Conservation (phyloP, 2,329 filamentous ascomycete species). For the Graphilbum fragrans region DNA sequence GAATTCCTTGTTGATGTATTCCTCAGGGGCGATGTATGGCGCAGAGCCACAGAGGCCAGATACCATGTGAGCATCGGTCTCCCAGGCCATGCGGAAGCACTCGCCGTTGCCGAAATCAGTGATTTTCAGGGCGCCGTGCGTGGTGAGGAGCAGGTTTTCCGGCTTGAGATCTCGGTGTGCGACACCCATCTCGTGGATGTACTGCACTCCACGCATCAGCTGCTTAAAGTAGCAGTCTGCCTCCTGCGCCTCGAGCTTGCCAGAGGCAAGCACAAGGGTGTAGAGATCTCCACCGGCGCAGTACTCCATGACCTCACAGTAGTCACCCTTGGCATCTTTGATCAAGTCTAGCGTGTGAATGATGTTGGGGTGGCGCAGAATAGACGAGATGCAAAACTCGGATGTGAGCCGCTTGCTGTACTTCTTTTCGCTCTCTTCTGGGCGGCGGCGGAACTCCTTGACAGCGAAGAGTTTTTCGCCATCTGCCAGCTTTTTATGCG, state of each 20-base stretch:
- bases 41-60: constrained; percentile 92
- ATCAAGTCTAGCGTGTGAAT: constrained; percentile 95
- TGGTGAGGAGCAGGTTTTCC: constrained; percentile 89
- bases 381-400: constrained; percentile 97
- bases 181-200: constrained; percentile 98
- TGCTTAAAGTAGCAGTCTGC: constrained; percentile 99
- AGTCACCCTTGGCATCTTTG: constrained; percentile 92
- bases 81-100: constrained; percentile 99
- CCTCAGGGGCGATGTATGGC: constrained; percentile 93
- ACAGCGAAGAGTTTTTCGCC: constrained; percentile 91
- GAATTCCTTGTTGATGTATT: constrained; percentile 91
- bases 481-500: constrained; percentile 83
- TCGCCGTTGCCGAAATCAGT: constrained; percentile 98
- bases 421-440: constrained; percentile 90
- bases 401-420: constrained; percentile 96
- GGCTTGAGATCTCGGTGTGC: constrained; percentile 95
- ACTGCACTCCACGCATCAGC: constrained; percentile 96
- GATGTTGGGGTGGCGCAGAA: constrained; percentile 90
- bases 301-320: constrained; percentile 99
- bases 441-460: constrained; percentile 91
- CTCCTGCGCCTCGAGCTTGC: constrained; percentile 82
- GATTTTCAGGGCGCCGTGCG: constrained; percentile 86
- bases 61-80: constrained; percentile 96
- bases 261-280: constrained; percentile 79
- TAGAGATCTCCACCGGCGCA: constrained; percentile 95